Evolutionary conservation across 345 rosid species (phyloP).

Genomic region (Iberis pinnata): DNA sequence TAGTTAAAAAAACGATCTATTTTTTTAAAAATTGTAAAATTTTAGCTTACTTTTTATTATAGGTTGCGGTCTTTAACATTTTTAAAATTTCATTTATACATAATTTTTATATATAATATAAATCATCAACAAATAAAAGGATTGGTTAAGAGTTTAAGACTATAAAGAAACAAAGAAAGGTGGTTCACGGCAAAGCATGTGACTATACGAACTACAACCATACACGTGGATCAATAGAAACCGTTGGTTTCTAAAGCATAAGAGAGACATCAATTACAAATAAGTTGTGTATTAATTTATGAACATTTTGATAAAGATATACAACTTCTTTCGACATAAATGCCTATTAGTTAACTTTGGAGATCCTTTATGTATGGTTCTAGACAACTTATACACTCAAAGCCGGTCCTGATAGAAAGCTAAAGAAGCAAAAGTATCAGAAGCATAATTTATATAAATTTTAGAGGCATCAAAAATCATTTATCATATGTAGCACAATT

Average conservation of each 20-base stretch:
- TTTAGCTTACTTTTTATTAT: too few species aligned
- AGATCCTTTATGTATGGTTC: too few species aligned
- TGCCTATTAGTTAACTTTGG: slow-evolving; percentile 2
- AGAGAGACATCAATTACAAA: slow-evolving; percentile 5
- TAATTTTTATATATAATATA: neutral
- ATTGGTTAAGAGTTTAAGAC: slow-evolving; percentile 14
- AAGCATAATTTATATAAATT: too few species aligned
- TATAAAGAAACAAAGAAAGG: slow-evolving; percentile 16
- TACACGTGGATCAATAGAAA: slow-evolving; percentile 27
- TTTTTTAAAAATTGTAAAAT: too few species aligned
- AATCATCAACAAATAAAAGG: slow-evolving; percentile 11
- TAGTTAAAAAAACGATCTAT: too few species aligned
- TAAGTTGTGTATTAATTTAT: slow-evolving; percentile 7
- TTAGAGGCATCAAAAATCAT: too few species aligned
- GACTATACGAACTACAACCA: slow-evolving; percentile 27
- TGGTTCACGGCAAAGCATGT: slow-evolving; percentile 28
- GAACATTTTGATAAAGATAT: slow-evolving; percentile 31
- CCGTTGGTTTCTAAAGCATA: slow-evolving; percentile 21
- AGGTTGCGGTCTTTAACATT: too few species aligned
- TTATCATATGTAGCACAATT: too few species aligned
- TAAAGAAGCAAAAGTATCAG: too few species aligned
- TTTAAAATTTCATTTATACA: too few species aligned
- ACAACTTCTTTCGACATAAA: slow-evolving; percentile 24
- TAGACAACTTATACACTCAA: slow-evolving; percentile 31
- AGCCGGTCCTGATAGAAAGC: too few species aligned